Base-by-base conservation (phyloP, 768 basidiomycete species). In the Phlebiopsis gigantea region DNA sequence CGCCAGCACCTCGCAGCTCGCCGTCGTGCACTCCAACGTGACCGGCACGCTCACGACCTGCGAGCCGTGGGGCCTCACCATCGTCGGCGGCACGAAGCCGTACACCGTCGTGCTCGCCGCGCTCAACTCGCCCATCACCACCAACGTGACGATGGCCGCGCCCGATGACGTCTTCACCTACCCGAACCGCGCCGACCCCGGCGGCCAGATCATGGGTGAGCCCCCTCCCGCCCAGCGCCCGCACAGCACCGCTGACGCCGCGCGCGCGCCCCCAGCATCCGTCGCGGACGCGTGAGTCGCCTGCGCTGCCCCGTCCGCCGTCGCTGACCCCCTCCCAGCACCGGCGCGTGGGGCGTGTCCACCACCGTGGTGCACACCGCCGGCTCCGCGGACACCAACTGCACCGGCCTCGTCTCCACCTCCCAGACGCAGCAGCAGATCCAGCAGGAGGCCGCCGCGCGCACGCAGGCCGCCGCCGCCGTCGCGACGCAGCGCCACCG, bases 21-120 rank as follows among this genome's bases (percentile, higher is more conserved):
- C 66, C 0, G 65, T 44, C 22, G 57, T 78, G 21, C 58, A 66
- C 5, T 61, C 76, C 6, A 78, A 78, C 61, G 67, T 74, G 52
- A 76, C 78, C 0, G 62, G 59, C 6, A 61, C 63, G 1, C 53
- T 79, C 2, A 56, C 66, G 39, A 77, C 78, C 9, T 82, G 79
- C 61, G 62, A 77, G 28, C 75, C 76, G 2, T 79, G 79, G 79
- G 74, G 77, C 4, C 56, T 79, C 4, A 71, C 65, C 4, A 69
- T 81, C 47, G 72, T 64, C 12, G 79, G 77, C 5, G 78, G 77
- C 14, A 65, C 66, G 0, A 72, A 73, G 30, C 82, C 80, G 0
- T 80, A 79, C 64, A 73, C 60, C n/a, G 57, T 80, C 19, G 74
- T 73, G 0, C 56, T 82, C 26, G 71, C 71, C 31, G 67, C 71